Evolutionary conservation across 23 red algal species (phyloP).

Genomic region (Gracilariopsis chorda): DNA sequence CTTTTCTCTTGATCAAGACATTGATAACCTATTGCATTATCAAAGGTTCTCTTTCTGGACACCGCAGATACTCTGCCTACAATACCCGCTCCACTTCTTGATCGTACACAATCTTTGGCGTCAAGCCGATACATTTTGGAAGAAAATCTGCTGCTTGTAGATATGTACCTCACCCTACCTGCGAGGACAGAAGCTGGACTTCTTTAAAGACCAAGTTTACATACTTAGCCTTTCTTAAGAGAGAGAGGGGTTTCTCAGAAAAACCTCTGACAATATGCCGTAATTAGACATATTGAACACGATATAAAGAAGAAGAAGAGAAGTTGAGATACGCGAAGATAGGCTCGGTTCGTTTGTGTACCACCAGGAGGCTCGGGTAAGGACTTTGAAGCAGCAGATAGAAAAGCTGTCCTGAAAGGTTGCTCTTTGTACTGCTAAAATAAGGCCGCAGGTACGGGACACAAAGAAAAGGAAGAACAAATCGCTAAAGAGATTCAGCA

Average conservation of each 20-base stretch:
- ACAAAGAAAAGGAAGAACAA: neutral
- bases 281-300: no score
- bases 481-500: neutral
- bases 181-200: slow-evolving; percentile 75
- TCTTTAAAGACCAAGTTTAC: neutral
- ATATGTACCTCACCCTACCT: slow-evolving; percentile 73
- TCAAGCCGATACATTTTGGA: slow-evolving; percentile 91
- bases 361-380: slow-evolving; percentile 92
- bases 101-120: slow-evolving; percentile 93
- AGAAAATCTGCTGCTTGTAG: slow-evolving; percentile 91
- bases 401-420: slow-evolving; percentile 87
- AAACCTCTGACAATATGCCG: no score
- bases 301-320: no score
- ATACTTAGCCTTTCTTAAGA: no score
- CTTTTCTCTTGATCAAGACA: slow-evolving; percentile 89
- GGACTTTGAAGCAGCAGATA: slow-evolving; percentile 88
- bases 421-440: slow-evolving; percentile 50
- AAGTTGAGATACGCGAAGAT: slow-evolving; percentile 71
- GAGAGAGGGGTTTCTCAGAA: no score
- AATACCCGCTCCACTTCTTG: slow-evolving; percentile 86
- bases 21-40: slow-evolving; percentile 91
- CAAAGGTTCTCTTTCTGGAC: slow-evolving; percentile 88
- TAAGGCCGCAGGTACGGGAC: neutral
- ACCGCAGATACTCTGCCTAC: slow-evolving; percentile 88
- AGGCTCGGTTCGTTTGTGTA: slow-evolving; percentile 78